A percentile compares a stretch with the other conserved stretches of the same genome.
phyloP scores from a whole-genome alignment of 495 filamentous ascomycete genomes.

The Choiromyces venosus region DNA sequence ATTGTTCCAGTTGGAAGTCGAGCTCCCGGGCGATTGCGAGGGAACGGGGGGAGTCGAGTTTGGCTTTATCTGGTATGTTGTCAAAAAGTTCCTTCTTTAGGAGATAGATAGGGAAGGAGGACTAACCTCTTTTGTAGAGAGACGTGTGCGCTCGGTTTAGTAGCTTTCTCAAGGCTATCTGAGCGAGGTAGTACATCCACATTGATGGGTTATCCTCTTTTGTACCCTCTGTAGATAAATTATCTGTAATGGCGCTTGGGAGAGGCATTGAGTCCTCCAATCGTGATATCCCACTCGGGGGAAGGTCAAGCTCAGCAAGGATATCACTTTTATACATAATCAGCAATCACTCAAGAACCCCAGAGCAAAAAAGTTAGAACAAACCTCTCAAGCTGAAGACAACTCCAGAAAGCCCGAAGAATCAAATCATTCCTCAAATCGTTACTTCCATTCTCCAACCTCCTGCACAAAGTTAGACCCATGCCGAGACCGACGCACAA shows the following conservation, averaged over 20 bases:
- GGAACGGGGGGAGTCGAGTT: conserved; percentile 38
- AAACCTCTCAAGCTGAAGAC: conserved; percentile 86
- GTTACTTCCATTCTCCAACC: conserved; percentile 30
- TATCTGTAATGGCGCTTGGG: conserved; percentile 49
- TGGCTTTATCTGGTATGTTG: conserved; percentile 26
- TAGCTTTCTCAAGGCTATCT: conserved; percentile 77
- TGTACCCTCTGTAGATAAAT: conserved; percentile 31
- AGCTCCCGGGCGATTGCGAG: conserved; percentile 43
- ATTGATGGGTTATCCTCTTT: conserved; percentile 51
- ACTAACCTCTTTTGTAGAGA: conserved; percentile 59
- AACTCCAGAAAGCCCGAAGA: conserved; percentile 86
- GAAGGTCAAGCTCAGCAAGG: conserved; percentile 77
- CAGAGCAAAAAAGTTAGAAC: conserved; percentile 12
- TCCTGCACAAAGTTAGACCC: conserved; percentile 22
- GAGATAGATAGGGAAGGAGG: background rate
- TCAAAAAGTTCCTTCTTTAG: background rate
- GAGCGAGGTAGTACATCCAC: conserved; percentile 76
- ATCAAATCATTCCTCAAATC: conserved; percentile 50
- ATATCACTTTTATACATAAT: conserved; percentile 61
- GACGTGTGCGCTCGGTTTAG: conserved; percentile 77
- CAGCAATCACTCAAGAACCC: background rate
- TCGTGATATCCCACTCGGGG: conserved; percentile 70
- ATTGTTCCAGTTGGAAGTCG: conserved; percentile 46
- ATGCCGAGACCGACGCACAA: background rate
- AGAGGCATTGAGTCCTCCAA: conserved; percentile 63